phyloP scores from a whole-genome alignment of 2,329 filamentous ascomycete species.

The Chlorencoelia australis region DNA sequence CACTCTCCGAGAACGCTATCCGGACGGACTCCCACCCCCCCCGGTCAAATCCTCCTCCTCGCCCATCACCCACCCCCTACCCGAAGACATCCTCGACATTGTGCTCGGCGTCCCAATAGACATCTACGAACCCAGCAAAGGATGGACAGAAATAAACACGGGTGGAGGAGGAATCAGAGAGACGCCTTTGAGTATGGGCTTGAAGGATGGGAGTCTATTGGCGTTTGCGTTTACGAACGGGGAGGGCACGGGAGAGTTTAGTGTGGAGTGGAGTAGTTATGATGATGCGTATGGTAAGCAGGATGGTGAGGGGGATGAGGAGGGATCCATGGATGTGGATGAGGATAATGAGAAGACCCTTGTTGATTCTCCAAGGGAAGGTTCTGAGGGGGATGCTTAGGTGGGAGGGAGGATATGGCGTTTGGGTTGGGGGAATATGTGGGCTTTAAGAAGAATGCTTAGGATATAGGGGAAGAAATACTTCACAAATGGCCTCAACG shows the following conservation, averaged over 20 bases:
- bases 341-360: neutral
- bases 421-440: no score
- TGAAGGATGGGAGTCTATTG: conserved; percentile 31
- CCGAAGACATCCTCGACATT: conserved; percentile 30
- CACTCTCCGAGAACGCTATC: conserved; percentile 47
- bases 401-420: no score
- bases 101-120: conserved; percentile 38
- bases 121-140: conserved; percentile 36
- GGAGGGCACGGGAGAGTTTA: conserved; percentile 11
- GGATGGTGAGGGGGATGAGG: neutral
- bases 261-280: conserved; percentile 15
- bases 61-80: conserved; percentile 25
- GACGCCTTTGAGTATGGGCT: conserved; percentile 25
- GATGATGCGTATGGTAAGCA: conserved; percentile 2
- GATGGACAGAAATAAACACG: conserved; percentile 36
- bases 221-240: conserved; percentile 30
- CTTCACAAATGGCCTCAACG: no score
- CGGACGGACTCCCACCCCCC: conserved; percentile 34
- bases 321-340: neutral
- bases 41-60: conserved; percentile 12
- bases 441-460: no score
- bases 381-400: no score
- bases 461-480: no score
- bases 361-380: no score
- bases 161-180: conserved; percentile 26